Conservation (phyloP, 345 rosid species). For the Aquilaria yunnanensis region DNA sequence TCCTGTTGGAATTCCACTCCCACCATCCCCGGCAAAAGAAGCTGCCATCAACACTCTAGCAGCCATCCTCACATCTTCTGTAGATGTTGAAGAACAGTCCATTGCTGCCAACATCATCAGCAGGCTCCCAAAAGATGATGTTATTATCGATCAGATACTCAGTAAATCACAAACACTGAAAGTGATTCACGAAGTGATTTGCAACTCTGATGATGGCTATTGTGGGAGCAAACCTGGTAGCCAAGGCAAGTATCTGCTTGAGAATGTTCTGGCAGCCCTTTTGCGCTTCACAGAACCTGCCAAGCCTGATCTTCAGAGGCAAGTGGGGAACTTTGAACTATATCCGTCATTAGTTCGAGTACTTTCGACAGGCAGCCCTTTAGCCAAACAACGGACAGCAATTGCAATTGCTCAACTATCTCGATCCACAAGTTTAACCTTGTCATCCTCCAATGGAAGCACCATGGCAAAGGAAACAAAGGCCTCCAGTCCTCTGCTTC, state of each 20-base stretch:
- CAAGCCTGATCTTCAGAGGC: conserved; percentile 41
- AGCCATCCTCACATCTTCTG: conserved; percentile 27
- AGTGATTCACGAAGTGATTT: conserved; percentile 45
- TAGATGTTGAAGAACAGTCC: conserved; percentile 38
- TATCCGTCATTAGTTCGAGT: conserved; percentile 36
- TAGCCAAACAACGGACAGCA: conserved; percentile 41
- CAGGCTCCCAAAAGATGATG: conserved; percentile 43
- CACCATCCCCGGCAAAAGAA: conserved; percentile 36
- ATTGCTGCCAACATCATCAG: conserved; percentile 45
- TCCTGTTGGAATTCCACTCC: conserved; percentile 36
- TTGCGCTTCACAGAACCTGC: conserved; percentile 40
- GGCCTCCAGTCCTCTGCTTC: conserved; percentile 12
- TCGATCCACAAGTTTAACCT: conserved; percentile 19
- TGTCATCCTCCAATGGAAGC: conserved; percentile 16
- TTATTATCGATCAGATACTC: conserved; percentile 32
- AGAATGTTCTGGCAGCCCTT: conserved; percentile 44
- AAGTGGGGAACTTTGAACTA: conserved; percentile 35
- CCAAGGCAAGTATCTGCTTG: conserved; percentile 27
- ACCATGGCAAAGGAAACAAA: conserved; percentile 6
- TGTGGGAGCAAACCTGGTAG: conserved; percentile 13
- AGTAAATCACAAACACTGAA: conserved; percentile 37
- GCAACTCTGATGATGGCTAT: conserved; percentile 20
- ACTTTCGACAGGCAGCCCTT: conserved; percentile 36
- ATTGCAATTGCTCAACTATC: conserved; percentile 42
- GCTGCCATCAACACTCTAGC: conserved; percentile 30